A percentile compares a stretch with the other conserved stretches of the same genome.
Evolutionary conservation across 1,284 basidiomycete genomes (phyloP).

Genomic region (Cerrena zonata): DNA sequence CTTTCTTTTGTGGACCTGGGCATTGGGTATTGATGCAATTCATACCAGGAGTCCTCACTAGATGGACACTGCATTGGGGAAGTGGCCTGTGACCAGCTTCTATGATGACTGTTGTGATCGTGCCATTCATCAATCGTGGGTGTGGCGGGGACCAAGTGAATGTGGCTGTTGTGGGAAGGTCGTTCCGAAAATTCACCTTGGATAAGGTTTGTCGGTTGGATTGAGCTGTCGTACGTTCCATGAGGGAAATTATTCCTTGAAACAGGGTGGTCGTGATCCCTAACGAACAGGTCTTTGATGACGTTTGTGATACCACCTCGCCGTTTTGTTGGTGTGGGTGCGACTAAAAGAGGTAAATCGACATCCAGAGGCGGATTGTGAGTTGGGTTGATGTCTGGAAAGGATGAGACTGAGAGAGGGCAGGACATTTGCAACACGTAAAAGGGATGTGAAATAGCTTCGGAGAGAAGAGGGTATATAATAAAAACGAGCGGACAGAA

Average conservation of each 20-base stretch:
- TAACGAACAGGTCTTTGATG: neutral
- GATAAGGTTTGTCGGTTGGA: neutral
- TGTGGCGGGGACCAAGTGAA: neutral
- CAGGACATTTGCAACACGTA: slow-evolving; percentile 19
- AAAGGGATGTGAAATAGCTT: slow-evolving; percentile 6
- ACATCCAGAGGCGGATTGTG: slow-evolving; percentile 10
- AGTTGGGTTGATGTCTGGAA: slow-evolving; percentile 6
- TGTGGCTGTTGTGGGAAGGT: neutral
- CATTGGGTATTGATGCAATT: neutral
- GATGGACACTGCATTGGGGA: neutral
- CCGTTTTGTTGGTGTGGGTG: slow-evolving; percentile 3
- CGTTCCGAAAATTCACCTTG: neutral
- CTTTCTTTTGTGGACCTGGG: slow-evolving; percentile 10
- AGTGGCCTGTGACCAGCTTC: slow-evolving; percentile 1
- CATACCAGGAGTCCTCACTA: neutral
- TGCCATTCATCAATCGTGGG: neutral
- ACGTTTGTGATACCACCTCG: neutral
- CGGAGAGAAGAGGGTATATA: neutral
- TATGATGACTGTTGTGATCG: neutral
- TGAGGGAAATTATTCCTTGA: neutral
- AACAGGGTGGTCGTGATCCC: neutral
- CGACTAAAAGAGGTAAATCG: slow-evolving; percentile 10
- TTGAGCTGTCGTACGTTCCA: neutral
- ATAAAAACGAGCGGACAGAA: slow-evolving; percentile 1
- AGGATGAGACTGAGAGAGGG: slow-evolving; percentile 14